Evolutionary conservation across 2,329 filamentous ascomycete species (phyloP).

Genomic region (Geosmithia flava): DNA sequence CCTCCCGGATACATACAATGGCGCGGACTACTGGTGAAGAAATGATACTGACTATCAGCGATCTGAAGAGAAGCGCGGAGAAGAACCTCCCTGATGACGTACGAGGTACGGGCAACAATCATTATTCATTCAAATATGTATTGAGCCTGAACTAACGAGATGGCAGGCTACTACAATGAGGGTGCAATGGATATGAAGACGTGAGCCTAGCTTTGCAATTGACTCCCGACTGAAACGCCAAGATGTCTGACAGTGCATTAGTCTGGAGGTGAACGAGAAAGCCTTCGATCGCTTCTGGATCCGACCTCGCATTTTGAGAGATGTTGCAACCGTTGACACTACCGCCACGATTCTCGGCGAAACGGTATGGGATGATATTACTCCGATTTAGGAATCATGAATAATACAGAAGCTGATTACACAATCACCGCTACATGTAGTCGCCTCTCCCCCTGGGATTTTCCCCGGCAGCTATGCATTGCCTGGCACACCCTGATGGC

Average conservation of each 20-base stretch:
- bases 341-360: constrained; percentile 9
- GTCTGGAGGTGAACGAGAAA: constrained; percentile 37
- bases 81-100: neutral
- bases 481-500: constrained; percentile 38
- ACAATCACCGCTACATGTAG: too few relatives aligned
- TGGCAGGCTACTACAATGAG: constrained; percentile 42
- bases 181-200: constrained; percentile 35
- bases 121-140: neutral
- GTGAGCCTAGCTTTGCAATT: constrained; percentile 4
- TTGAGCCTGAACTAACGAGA: neutral
- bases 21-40: neutral
- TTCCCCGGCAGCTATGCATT: constrained; percentile 41
- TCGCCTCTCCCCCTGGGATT: constrained; percentile 34
- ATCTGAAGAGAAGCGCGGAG: neutral
- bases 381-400: too few relatives aligned
- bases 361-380: too few relatives aligned
- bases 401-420: too few relatives aligned
- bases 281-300: constrained; percentile 39
- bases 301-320: constrained; percentile 18
- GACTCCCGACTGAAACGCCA: neutral
- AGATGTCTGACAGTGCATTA: constrained; percentile 17
- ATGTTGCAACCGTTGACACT: constrained; percentile 10
- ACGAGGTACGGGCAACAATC: neutral
- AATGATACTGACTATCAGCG: neutral
- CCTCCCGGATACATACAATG: neutral